Conservation (phyloP, 2,329 filamentous ascomycete genomes). For the Xylaria sp. region DNA sequence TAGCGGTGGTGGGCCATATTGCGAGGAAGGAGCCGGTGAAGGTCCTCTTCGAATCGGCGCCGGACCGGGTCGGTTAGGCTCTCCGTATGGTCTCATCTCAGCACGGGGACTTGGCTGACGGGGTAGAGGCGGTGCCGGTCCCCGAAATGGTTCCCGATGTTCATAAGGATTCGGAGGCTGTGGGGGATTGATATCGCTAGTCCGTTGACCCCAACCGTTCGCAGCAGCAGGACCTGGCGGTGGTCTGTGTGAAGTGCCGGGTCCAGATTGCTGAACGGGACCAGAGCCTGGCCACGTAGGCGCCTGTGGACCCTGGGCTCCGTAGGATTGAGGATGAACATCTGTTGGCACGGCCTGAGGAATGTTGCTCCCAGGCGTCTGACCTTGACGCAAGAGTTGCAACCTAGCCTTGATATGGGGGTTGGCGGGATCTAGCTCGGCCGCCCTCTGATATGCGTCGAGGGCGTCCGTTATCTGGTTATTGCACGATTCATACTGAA, state of each 20-base stretch:
- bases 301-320: slow-evolving; percentile 83
- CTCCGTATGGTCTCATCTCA: slow-evolving; percentile 78
- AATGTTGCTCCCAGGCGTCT: slow-evolving; percentile 73
- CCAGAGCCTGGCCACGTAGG: slow-evolving; percentile 90
- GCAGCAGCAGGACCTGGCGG: slow-evolving; percentile 68
- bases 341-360: slow-evolving; percentile 91
- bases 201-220: slow-evolving; percentile 67
- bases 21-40: slow-evolving; percentile 63
- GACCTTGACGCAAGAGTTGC: slow-evolving; percentile 85
- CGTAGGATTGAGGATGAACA: slow-evolving; percentile 94
- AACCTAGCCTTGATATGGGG: slow-evolving; percentile 96
- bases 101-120: slow-evolving; percentile 81
- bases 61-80: slow-evolving; percentile 67
- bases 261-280: slow-evolving; percentile 61
- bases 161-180: slow-evolving; percentile 87
- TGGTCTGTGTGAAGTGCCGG: slow-evolving; percentile 68
- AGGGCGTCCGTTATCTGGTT: slow-evolving; percentile 97
- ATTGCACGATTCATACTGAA: slow-evolving; percentile 95
- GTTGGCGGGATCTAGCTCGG: slow-evolving; percentile 91
- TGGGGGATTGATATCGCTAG: slow-evolving; percentile 83
- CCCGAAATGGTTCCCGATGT: slow-evolving; percentile 77
- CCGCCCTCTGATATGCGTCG: slow-evolving; percentile 93
- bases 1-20: slow-evolving; percentile 65
- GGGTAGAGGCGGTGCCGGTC: slow-evolving; percentile 72
- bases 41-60: slow-evolving; percentile 62